Percentiles rank a stretch among this genome's conserved stretches.
These are phyloP conservation scores for Phialophora expanda DNA, from an alignment of 2,329 filamentous ascomycete species.

Conservation along the genomic window DNA sequence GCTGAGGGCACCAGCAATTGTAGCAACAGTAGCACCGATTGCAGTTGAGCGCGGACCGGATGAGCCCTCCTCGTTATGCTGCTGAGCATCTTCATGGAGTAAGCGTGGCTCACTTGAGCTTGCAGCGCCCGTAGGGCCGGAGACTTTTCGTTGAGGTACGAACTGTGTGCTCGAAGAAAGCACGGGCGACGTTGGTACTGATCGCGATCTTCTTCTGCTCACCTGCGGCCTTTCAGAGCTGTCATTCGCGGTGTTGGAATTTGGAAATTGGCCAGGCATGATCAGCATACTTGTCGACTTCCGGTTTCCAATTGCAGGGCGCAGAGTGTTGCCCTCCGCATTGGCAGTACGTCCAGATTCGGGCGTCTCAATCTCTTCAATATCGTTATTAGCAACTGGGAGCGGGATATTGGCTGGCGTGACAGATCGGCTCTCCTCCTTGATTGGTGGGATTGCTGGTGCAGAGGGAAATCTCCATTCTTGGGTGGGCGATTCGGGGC, in stretches of 20 bases:
- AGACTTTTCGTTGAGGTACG: background rate
- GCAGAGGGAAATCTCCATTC: conserved; percentile 44
- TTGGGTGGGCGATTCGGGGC: conserved; percentile 46
- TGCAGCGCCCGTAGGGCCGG: background rate
- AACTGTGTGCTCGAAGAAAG: conserved; percentile 7
- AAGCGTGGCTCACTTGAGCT: background rate
- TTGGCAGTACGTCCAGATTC: conserved; percentile 55
- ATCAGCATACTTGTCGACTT: conserved; percentile 36
- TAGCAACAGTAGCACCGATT: conserved; percentile 36
- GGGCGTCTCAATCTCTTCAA: conserved; percentile 80
- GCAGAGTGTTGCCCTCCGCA: conserved; percentile 7
- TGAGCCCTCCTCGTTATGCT: background rate
- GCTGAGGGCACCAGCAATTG: conserved; percentile 38
- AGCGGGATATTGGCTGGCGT: conserved; percentile 68
- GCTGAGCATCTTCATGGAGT: background rate
- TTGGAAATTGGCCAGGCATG: conserved; percentile 36
- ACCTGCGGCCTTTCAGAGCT: conserved; percentile 17
- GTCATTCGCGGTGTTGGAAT: conserved; percentile 5
- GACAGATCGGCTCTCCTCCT: conserved; percentile 38
- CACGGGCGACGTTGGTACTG: conserved; percentile 25
- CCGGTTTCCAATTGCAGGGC: conserved; percentile 19
- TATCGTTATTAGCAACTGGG: conserved; percentile 69
- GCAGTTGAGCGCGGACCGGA: conserved; percentile 14
- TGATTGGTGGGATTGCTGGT: conserved; percentile 39
- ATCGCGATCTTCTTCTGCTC: conserved; percentile 31